Conservation (phyloP, 345 rosid species). For the Ceriops tagal region DNA sequence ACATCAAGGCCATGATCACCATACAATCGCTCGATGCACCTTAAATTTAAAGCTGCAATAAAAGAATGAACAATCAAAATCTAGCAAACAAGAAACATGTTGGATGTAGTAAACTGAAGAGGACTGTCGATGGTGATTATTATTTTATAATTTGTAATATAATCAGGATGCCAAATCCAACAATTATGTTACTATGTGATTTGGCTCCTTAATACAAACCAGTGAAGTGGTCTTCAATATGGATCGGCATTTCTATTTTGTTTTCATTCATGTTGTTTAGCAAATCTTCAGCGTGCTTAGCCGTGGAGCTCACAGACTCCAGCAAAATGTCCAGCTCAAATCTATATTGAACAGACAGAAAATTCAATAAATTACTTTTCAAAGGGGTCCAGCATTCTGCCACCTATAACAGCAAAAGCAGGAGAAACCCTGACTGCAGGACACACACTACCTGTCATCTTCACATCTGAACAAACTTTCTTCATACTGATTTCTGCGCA, state of each 20-base stretch:
- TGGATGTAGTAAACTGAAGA: background rate
- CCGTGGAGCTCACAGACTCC: slow-evolving; percentile 85
- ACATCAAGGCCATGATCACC: slow-evolving; percentile 4
- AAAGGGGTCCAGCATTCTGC: background rate
- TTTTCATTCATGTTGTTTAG: slow-evolving; percentile 64
- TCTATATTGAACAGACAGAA: slow-evolving; percentile 32
- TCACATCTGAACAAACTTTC: slow-evolving; percentile 97
- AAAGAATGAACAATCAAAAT: slow-evolving; percentile 9
- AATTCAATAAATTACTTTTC: background rate
- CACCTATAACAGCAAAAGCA: background rate
- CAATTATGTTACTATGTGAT: background rate
- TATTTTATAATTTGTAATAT: too few relatives aligned
- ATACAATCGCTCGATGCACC: slow-evolving; percentile 57
- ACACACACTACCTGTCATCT: slow-evolving; percentile 75
- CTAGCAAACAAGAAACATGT: slow-evolving; percentile 6
- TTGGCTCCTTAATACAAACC: slow-evolving; percentile 46
- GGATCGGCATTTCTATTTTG: slow-evolving; percentile 49
- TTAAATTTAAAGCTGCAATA: slow-evolving; percentile 64
- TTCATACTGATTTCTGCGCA: slow-evolving; percentile 95
- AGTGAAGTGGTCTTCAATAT: slow-evolving; percentile 65
- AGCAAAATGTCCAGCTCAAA: slow-evolving; percentile 98
- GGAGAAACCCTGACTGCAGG: slow-evolving; percentile 2
- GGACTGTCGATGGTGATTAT: background rate
- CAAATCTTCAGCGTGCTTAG: slow-evolving; percentile 76
- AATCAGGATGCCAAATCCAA: background rate